Conservation (phyloP, 2,329 filamentous ascomycete species). For the Parastagonospora avenae region DNA sequence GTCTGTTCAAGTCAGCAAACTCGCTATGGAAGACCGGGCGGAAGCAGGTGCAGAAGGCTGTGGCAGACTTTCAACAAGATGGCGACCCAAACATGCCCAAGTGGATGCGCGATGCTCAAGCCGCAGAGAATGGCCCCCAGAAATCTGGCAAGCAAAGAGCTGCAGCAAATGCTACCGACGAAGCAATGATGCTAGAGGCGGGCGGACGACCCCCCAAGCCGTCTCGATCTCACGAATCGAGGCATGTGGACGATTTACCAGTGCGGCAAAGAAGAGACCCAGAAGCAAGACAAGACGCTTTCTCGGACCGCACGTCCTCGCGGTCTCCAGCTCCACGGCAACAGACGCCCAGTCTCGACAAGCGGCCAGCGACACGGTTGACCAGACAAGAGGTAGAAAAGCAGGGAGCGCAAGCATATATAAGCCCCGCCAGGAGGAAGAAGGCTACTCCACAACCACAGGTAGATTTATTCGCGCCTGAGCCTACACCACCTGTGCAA, state of each 20-base stretch:
- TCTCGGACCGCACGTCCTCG: constrained; percentile 45
- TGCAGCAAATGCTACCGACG: constrained; percentile 50
- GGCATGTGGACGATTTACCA: constrained; percentile 25
- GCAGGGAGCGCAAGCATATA: constrained; percentile 79
- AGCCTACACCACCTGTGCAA: constrained; percentile 30
- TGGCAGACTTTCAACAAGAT: constrained; percentile 80
- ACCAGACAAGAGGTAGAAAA: constrained; percentile 77
- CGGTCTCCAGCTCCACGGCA: constrained; percentile 49
- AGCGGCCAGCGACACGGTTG: constrained; percentile 63
- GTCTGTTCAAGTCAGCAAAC: constrained; percentile 89
- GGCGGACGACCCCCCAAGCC: constrained; percentile 61
- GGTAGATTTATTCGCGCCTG: constrained; percentile 65
- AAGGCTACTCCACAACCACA: constrained; percentile 60
- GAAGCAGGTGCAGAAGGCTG: constrained; percentile 90
- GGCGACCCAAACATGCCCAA: constrained; percentile 81
- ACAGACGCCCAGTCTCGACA: constrained; percentile 34
- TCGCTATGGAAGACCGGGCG: constrained; percentile 93
- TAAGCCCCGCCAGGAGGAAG: constrained; percentile 83
- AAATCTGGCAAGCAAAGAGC: constrained; percentile 26
- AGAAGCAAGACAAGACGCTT: constrained; percentile 27
- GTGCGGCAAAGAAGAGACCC: constrained; percentile 32
- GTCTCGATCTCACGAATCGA: constrained; percentile 31
- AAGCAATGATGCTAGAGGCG: constrained; percentile 78
- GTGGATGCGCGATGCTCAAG: constrained; percentile 85
- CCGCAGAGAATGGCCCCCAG: constrained; percentile 29